These are phyloP conservation scores for Lachnellula occidentalis DNA, from an alignment of 2,329 filamentous ascomycete species.

Conservation along the genomic window DNA sequence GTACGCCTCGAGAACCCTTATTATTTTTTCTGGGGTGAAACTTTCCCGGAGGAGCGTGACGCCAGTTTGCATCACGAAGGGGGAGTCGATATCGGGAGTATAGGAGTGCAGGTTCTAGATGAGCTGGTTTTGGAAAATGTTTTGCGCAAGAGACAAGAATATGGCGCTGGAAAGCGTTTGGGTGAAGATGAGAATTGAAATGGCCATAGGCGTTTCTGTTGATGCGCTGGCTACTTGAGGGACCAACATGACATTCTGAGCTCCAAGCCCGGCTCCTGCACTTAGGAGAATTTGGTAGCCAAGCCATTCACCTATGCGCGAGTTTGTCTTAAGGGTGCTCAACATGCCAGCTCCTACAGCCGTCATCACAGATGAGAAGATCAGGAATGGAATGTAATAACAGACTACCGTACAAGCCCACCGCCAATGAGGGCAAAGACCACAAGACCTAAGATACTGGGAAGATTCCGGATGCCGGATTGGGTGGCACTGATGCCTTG, in stretches of 20 bases:
- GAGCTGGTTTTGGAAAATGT: background rate
- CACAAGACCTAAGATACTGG: constrained; percentile 26
- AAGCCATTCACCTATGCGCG: constrained; percentile 42
- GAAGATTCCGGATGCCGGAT: constrained; percentile 37
- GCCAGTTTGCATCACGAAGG: background rate
- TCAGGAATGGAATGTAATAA: constrained; percentile 20
- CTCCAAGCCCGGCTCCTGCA: constrained; percentile 49
- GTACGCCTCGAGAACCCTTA: background rate
- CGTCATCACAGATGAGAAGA: constrained; percentile 13
- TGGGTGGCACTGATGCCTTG: constrained; percentile 35
- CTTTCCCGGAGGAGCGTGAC: background rate
- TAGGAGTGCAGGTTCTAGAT: background rate
- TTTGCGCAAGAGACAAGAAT: background rate
- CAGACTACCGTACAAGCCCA: constrained; percentile 28
- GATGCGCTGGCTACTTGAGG: constrained; percentile 46
- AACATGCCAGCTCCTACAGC: constrained; percentile 36
- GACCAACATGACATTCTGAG: constrained; percentile 52
- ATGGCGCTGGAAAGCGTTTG: background rate
- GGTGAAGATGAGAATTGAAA: constrained; percentile 42
- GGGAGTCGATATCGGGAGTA: background rate
- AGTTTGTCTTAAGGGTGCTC: constrained; percentile 32
- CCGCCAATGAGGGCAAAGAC: constrained; percentile 8
- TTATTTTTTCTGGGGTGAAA: background rate
- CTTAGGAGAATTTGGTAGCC: constrained; percentile 51
- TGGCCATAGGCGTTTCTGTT: constrained; percentile 46